Base-by-base conservation (phyloP, 108 stramenopile species). In the Fistulifera solaris region DNA sequence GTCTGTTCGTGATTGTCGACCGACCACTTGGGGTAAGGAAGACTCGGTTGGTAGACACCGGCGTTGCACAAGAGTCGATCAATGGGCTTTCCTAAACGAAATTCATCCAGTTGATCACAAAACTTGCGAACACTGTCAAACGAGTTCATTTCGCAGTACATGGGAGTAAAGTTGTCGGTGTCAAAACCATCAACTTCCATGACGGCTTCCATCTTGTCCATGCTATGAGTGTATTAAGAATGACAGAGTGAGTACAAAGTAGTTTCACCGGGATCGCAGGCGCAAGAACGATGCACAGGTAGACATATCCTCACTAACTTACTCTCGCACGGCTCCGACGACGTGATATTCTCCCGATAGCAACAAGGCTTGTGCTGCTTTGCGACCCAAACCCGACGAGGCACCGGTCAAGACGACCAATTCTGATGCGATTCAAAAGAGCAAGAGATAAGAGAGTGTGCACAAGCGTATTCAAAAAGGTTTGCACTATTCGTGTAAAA, bases 41-140 rank as follows among this genome's bases (percentile, higher is more conserved):
- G 65, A 10, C 79, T 63, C 10, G 92, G 92, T 60, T 89, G 92
- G 58, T 94, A 94, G 24, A 94, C 80, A 18, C 86, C 92, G 12
- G 92, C 87, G 60, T 94, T 94, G 57, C 92, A 94, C 44, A 94
- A 67, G 43, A 94, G 69, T 17, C 88, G 79, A 63, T 94, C 88
- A 38, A 94, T 73, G 16, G 85, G 92, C 42, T 89, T 87, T 50
- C 58, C 62, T 46, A 66, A 12, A 41, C 76, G 71, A 44, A 82
- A 94, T 48, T 81, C 72, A 40, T 88, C 56, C 18, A 94, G 51
- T 22, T 85, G 63, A 0, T 78, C 58, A 40, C 81, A 83, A 65
- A 94, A 94, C 38, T 85, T 52, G 6, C 78, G 68, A n/a, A 94
- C 92, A 43, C 77, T 79, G 16, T 70, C 81, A 59, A 94, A 89